Base-by-base conservation (phyloP, 2,329 filamentous ascomycete genomes). In the Metarhizium brunneum region DNA sequence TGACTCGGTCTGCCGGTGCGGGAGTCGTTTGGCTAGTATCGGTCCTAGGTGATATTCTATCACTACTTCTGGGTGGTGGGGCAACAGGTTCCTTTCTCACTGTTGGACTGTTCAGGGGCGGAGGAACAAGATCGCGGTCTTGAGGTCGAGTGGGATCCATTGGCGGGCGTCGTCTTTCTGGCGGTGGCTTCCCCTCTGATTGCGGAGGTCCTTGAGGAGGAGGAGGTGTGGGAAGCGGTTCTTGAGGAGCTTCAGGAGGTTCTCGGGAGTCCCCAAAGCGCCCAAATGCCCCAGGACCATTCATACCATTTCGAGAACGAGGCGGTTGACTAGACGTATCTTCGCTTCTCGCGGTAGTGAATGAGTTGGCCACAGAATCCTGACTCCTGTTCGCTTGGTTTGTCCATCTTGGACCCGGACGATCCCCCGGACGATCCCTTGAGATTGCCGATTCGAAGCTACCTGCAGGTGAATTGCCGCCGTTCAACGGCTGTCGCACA, bases 151-250 rank as follows among this genome's bases (percentile, higher is more conserved):
- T 68, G 7, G 80, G 77, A 57, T 85, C 80, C 82, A 88, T 86
- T 0, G 84, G 83, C 2, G 85, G 85, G 51, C 85, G 73, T 66
- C 79, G 84, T 58, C 85, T 76, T 61, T 87, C 84, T 0, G 85
- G 85, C 1, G 81, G 76, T 38, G 74, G 74, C 25, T 78, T 71
- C 40, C 77, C 76, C 7, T 66, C 59, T 36, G 57, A 56, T 18
- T 58, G 55, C 14, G 54, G 50, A 45, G 56, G 54, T 16, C 25
- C 50, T 50, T 45, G 47, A 1, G 32, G 11, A 50, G 32, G 11
- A 50, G 48, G n/a, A 8, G 29, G 29, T 25, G 16, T 30, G n/a
- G 56, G 54, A 13, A 48, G n/a, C 36, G 50, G 45, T 20, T 63
- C 60, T 16, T 58, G 59, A 10, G 57, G 45, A 32, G 57, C 55